Evolutionary conservation across 805 yeast species (phyloP).

Genomic region (Ogataea neopini): DNA sequence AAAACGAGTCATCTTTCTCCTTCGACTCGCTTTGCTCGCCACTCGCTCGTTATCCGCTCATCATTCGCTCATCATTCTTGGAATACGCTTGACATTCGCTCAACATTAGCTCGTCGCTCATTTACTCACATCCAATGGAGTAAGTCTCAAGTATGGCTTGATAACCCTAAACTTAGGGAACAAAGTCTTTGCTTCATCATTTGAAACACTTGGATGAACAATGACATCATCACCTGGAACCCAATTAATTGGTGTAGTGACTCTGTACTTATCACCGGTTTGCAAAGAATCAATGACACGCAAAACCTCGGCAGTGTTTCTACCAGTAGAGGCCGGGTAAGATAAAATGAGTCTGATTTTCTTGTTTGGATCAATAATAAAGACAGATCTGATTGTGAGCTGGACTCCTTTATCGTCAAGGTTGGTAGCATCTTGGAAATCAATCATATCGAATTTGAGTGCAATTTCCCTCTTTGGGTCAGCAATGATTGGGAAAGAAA

Average conservation of each 20-base stretch:
- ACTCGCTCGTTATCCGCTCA: too few relatives aligned
- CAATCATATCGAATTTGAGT: constrained; percentile 65
- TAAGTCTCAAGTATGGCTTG: constrained; percentile 65
- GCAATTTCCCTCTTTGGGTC: constrained; percentile 65
- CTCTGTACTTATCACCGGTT: constrained; percentile 56
- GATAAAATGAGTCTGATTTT: constrained; percentile 62
- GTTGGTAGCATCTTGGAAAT: constrained; percentile 66
- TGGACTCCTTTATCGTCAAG: constrained; percentile 64
- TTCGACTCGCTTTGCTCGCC: not conserved
- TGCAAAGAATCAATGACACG: constrained; percentile 72
- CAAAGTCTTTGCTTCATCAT: constrained; percentile 57
- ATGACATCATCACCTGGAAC: constrained; percentile 72
- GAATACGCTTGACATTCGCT: not conserved
- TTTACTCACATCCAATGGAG: constrained; percentile 35
- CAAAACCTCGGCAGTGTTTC: constrained; percentile 74
- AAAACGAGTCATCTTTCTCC: too few relatives aligned
- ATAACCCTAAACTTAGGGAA: constrained; percentile 63
- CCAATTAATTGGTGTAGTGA: constrained; percentile 73
- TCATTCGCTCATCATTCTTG: too few relatives aligned
- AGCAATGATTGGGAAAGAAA: constrained; percentile 68
- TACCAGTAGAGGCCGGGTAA: constrained; percentile 74
- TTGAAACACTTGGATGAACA: constrained; percentile 63
- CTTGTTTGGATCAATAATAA: constrained; percentile 70
- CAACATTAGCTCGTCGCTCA: constrained; percentile 4
- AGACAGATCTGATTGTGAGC: constrained; percentile 70